phyloP scores from a whole-genome alignment of 2,329 filamentous ascomycete genomes.

The Rhynchosporium agropyri region DNA sequence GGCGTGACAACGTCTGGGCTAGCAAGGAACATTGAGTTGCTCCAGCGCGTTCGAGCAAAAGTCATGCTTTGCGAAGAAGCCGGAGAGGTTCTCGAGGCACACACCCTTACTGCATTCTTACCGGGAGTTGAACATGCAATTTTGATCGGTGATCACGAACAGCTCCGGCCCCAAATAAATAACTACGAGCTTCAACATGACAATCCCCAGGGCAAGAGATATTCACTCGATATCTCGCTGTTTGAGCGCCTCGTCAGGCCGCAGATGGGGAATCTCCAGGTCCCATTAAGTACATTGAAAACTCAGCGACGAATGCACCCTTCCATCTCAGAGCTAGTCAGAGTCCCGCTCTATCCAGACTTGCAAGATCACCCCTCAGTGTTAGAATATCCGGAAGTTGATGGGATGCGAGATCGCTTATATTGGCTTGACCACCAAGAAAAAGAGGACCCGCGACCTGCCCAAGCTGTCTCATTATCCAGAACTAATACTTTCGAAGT shows the following conservation, averaged over 20 bases:
- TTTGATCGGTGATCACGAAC: constrained; percentile 49
- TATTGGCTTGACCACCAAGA: constrained; percentile 66
- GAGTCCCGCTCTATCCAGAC: constrained; percentile 57
- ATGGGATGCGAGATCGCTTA: constrained; percentile 55
- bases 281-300: constrained; percentile 49
- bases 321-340: constrained; percentile 59
- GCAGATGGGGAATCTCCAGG: constrained; percentile 26
- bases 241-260: constrained; percentile 54
- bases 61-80: constrained; percentile 49
- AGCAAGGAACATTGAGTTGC: constrained; percentile 48
- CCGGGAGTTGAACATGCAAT: constrained; percentile 45
- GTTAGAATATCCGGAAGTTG: constrained; percentile 49
- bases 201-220: constrained; percentile 37
- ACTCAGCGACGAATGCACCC: constrained; percentile 69
- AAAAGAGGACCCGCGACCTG: constrained; percentile 54
- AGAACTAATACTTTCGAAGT: constrained; percentile 65
- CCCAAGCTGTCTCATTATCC: constrained; percentile 58
- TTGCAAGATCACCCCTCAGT: constrained; percentile 54
- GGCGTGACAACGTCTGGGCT: constrained; percentile 48
- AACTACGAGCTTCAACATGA: constrained; percentile 32
- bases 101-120: constrained; percentile 44
- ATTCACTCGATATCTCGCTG: constrained; percentile 52
- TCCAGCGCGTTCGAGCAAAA: constrained; percentile 47
- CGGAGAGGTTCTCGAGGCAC: constrained; percentile 47
- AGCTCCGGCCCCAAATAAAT: constrained; percentile 45